Evolutionary conservation across 192 early-diverging fungal species (phyloP), one percentile per base, ranked within the genome.

Genomic region (Diversispora eburnea): DNA sequence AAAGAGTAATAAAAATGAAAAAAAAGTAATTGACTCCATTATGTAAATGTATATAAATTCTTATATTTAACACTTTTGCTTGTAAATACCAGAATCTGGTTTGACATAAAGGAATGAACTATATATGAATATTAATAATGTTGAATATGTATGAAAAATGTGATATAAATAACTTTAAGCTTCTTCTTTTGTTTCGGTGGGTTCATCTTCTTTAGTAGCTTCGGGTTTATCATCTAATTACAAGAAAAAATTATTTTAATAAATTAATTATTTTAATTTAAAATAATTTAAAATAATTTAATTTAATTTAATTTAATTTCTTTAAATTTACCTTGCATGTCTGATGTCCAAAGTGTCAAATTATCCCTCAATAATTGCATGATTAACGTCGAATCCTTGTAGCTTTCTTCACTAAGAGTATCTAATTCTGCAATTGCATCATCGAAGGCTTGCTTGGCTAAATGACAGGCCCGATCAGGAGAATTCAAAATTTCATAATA

Each of bases 281-380:
- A 17, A 2, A 46, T 1, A 48, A 60, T 17, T 62, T 7, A 70
- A 58, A n/a, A 17, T 47, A 8, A 2, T 43, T 59, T 43, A 2
- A 49, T 51, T 25, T 20, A 45, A 51, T 17, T 22, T 49, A 61
- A 59, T 48, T 15, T 45, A 49, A 17, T 25, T 22, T 33, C 7
- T 33, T 62, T 39, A 64, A 65, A 49, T 12, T 64, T 89, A 76
- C 94, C 93, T 81, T 93, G 93, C 77, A 96, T 88, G 77, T 99
- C 97, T 74, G 95, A 95, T 70, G 95, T 98, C 97, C 97, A 99
- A 72, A 99, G 90, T 62, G 97, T 98, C 79, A 99, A 88, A 88
- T 99, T 99, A 85, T 99, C 97, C 75, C 97, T 89, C 78, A 99
- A 86, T 67, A 99, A 88, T 86, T 99, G 97, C 97, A 99, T 99